phyloP scores from a whole-genome alignment of 2,329 filamentous ascomycete genomes.

The Monosporascus sp. region DNA sequence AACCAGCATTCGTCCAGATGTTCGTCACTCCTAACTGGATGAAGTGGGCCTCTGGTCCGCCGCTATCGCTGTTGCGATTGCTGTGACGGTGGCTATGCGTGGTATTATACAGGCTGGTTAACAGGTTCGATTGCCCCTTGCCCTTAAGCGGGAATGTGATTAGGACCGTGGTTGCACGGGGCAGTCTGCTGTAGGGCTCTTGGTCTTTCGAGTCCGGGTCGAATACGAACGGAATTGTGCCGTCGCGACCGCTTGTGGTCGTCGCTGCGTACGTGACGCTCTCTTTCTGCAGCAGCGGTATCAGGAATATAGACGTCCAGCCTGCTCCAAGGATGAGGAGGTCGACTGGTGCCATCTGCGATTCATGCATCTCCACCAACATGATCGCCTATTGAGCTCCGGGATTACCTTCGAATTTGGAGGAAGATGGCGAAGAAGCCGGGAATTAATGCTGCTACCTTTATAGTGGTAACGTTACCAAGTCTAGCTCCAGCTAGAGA shows the following conservation, averaged over 20 bases:
- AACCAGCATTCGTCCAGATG: slow-evolving; percentile 46
- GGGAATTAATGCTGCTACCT: no score
- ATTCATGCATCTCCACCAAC: no score
- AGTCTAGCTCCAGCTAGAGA: no score
- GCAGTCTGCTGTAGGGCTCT: slow-evolving; percentile 45
- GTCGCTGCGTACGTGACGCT: slow-evolving; percentile 52
- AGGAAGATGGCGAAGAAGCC: no score
- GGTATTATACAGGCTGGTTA: slow-evolving; percentile 44
- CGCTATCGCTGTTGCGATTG: not conserved
- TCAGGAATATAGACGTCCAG: slow-evolving; percentile 62
- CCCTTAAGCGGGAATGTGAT: slow-evolving; percentile 59
- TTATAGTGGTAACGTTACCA: no score
- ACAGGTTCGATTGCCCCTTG: slow-evolving; percentile 37
- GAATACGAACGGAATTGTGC: slow-evolving; percentile 57
- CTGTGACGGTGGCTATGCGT: slow-evolving; percentile 32
- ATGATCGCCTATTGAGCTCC: no score
- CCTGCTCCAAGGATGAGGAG: slow-evolving; percentile 62
- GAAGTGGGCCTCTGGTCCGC: slow-evolving; percentile 32
- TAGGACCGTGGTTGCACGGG: slow-evolving; percentile 49
- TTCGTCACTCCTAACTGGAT: slow-evolving; percentile 58
- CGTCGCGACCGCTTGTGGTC: slow-evolving; percentile 51
- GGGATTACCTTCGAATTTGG: no score
- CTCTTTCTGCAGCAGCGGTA: slow-evolving; percentile 48
- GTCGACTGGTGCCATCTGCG: slow-evolving; percentile 14
- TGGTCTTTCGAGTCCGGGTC: slow-evolving; percentile 39